Evolutionary conservation across 345 rosid species (phyloP).

Genomic region (Populus tremula): DNA sequence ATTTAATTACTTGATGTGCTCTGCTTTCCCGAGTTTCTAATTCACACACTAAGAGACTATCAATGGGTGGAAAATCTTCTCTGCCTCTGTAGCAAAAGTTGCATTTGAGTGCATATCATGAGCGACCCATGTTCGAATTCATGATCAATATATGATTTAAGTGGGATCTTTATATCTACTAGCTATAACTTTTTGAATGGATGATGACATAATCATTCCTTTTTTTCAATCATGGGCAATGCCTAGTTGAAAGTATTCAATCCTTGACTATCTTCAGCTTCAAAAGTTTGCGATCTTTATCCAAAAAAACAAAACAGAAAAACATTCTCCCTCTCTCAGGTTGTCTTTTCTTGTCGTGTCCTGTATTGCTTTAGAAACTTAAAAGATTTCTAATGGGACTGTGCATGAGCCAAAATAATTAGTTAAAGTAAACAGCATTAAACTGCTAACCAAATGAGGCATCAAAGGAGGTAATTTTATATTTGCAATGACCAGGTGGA

Average conservation of each 20-base stretch:
- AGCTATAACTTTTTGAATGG: not conserved
- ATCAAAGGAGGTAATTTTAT: conserved; percentile 4
- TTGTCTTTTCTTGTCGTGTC: not conserved
- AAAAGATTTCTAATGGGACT: conserved; percentile 2
- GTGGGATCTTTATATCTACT: not conserved
- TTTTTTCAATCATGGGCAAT: no score
- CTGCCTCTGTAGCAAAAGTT: no score
- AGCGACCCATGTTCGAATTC: not conserved
- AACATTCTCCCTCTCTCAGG: not conserved
- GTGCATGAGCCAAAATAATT: not conserved
- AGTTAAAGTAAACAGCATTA: not conserved
- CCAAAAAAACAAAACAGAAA: not conserved
- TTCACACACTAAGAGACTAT: not conserved
- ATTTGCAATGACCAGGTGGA: conserved; percentile 3
- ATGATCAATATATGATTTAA: not conserved
- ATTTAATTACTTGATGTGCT: not conserved
- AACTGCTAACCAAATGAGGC: conserved; percentile 2
- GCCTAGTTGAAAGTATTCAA: not conserved
- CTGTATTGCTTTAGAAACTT: not conserved
- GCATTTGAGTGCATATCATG: not conserved
- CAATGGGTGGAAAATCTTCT: not conserved
- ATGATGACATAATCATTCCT: not conserved
- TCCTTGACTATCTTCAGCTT: not conserved
- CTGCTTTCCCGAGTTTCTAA: not conserved
- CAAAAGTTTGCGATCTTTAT: conserved; percentile 8